Conservation (phyloP, 2,329 filamentous ascomycete genomes). For the Cryoendolithus antarcticus region DNA sequence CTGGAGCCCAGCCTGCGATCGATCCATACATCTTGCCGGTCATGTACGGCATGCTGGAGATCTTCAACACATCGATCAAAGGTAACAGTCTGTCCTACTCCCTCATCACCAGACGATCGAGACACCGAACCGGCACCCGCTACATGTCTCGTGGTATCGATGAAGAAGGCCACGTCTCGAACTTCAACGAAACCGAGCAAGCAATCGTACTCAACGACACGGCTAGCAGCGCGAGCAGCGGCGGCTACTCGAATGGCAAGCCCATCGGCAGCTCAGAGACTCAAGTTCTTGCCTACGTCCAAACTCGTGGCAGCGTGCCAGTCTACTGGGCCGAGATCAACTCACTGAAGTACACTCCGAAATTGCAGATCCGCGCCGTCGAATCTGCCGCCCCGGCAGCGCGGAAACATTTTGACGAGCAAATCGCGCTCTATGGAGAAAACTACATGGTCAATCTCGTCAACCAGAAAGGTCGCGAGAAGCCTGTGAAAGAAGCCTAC, state of each 20-base stretch:
- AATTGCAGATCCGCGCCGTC: conserved; percentile 72
- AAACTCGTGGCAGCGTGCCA: conserved; percentile 91
- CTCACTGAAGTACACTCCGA: conserved; percentile 80
- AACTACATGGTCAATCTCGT: conserved; percentile 96
- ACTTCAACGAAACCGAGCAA: conserved; percentile 98
- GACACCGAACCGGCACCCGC: conserved; percentile 78
- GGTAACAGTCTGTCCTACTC: conserved; percentile 70
- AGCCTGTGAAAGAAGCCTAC: conserved; percentile 81
- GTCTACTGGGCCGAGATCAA: conserved; percentile 97
- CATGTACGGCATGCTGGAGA: conserved; percentile 92
- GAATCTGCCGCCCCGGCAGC: conserved; percentile 71
- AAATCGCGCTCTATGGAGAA: conserved; percentile 86
- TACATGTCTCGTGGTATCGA: conserved; percentile 94
- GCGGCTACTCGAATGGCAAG: conserved; percentile 63
- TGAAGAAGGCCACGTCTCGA: conserved; percentile 87
- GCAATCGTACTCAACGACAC: conserved; percentile 78
- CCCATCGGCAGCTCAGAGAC: conserved; percentile 57
- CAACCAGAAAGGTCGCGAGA: conserved; percentile 88
- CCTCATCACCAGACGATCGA: conserved; percentile 77
- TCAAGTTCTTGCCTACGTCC: conserved; percentile 87
- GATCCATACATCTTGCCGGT: conserved; percentile 92
- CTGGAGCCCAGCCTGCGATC: conserved; percentile 58
- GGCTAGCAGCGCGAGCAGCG: conserved; percentile 64
- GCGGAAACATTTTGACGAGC: conserved; percentile 79
- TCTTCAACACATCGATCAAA: conserved; percentile 76